phyloP scores from a whole-genome alignment of 2,329 filamentous ascomycete genomes.

The Zopfia rhizophila region DNA sequence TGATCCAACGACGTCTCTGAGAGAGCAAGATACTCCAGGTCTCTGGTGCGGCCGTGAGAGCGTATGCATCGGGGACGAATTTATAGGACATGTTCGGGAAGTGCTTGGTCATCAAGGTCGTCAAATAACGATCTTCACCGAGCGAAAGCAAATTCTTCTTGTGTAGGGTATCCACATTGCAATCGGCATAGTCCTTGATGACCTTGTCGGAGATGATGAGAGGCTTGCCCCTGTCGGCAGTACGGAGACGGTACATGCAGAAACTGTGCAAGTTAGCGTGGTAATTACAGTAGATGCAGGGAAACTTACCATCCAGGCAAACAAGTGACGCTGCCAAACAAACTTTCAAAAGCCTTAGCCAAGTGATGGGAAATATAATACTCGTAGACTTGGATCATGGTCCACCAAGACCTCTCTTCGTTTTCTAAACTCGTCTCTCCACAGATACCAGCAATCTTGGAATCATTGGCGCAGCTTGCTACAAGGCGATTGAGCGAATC shows the following conservation, averaged over 20 bases:
- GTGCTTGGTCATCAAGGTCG: slow-evolving; percentile 97
- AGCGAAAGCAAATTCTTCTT: slow-evolving; percentile 93
- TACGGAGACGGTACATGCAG: slow-evolving; percentile 97
- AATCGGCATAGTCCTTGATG: slow-evolving; percentile 88
- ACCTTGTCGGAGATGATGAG: slow-evolving; percentile 91
- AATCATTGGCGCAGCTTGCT: slow-evolving; percentile 90
- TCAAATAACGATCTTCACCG: slow-evolving; percentile 96
- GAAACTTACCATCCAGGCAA: slow-evolving; percentile 92
- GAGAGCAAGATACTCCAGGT: slow-evolving; percentile 94
- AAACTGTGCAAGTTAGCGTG: slow-evolving; percentile 71
- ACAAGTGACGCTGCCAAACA: slow-evolving; percentile 98
- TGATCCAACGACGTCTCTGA: slow-evolving; percentile 99
- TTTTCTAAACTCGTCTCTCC: slow-evolving; percentile 97
- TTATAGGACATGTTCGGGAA: slow-evolving; percentile 97
- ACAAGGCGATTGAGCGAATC: slow-evolving; percentile 94
- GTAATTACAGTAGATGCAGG: too few relatives aligned
- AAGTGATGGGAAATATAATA: slow-evolving; percentile 99
- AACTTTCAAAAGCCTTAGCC: slow-evolving; percentile 95
- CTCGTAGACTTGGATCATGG: slow-evolving; percentile 99
- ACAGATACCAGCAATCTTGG: slow-evolving; percentile 96
- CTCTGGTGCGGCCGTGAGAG: slow-evolving; percentile 91
- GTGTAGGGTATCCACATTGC: slow-evolving; percentile 91
- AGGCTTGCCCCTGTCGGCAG: slow-evolving; percentile 91
- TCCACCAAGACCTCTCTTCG: slow-evolving; percentile 96
- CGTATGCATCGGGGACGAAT: slow-evolving; percentile 92